Conservation (phyloP, 768 basidiomycete species). For the Hydnum rufescens region DNA sequence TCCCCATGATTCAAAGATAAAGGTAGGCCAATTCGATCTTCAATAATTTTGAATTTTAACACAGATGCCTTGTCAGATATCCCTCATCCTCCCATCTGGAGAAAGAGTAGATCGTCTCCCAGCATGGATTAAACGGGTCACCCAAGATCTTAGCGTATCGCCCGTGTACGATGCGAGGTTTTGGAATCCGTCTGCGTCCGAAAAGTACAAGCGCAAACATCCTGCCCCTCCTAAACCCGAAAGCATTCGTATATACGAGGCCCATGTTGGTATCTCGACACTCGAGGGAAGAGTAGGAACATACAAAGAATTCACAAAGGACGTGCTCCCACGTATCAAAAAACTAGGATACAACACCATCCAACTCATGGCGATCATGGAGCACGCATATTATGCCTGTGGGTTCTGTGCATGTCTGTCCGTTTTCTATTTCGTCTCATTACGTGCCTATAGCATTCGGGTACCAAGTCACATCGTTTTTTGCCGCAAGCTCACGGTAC, state of each 20-base stretch:
- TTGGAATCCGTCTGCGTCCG: conserved; percentile 75
- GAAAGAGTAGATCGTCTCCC: conserved; percentile 80
- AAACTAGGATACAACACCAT: conserved; percentile 90
- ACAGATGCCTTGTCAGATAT: conserved; percentile 36
- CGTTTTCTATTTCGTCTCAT: conserved; percentile 3
- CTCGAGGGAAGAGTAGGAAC: conserved; percentile 73
- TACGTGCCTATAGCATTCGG: conserved; percentile 56
- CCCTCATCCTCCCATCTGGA: conserved; percentile 66
- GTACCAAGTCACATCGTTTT: conserved; percentile 95
- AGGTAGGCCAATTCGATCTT: conserved; percentile 28
- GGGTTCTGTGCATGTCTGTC: conserved; percentile 16
- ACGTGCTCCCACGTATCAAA: conserved; percentile 73
- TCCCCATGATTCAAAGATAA: conserved; percentile 87
- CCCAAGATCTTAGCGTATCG: conserved; percentile 77
- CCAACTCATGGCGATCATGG: conserved; percentile 97
- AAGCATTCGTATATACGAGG: conserved; percentile 77
- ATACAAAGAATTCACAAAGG: conserved; percentile 84
- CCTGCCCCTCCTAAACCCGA: conserved; percentile 42
- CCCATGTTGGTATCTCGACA: conserved; percentile 94
- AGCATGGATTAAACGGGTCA: conserved; percentile 87
- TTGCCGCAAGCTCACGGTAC: conserved; percentile 90
- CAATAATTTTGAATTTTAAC: not conserved
- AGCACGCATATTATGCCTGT: conserved; percentile 97
- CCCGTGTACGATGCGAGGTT: conserved; percentile 93
- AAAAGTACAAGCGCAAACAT: conserved; percentile 70